Base-by-base conservation (phyloP, 2,329 filamentous ascomycete genomes). In the Fusarium sp. region DNA sequence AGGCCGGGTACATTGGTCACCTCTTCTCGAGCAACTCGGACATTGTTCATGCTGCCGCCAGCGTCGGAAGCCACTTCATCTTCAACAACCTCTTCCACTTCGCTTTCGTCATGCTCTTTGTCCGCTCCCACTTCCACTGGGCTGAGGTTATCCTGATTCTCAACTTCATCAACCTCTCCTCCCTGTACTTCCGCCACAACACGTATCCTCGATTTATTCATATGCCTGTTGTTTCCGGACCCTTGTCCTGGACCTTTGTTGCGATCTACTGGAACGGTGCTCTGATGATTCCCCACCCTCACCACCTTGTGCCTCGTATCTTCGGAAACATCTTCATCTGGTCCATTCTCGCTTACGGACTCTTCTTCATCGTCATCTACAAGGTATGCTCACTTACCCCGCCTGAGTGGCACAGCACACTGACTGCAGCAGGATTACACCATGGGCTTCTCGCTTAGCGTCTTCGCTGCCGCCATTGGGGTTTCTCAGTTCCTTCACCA, bases 181-280 rank as follows among this genome's bases (percentile, higher is more conserved):
- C 87, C 37, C 87, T 94, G 32, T 97, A 97, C 83, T 94, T 95
- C 87, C 89, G 91, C 67, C 91, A 97, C 82, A 86, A 87, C 21
- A 87, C 87, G 0, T 90, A 91, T 57, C 89, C 92, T 6, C 86
- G 89, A 64, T 89, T 92, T 75, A 92, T 97, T 72, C 93, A 97
- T 80, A 82, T 90, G 13, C 89, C 93, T 8, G 89, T 90, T 46
- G 89, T 94, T 23, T 90, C 91, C 18, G 92, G 90, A 0, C 94
- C 94, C 8, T 84, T 97, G 72, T 92, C 81, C 16, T 97, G 93
- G 92, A 94, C 91, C 16, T 92, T 96, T 76, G 89, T 95, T 16
- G 92, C 92, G 30, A 85, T 97, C 55, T 95, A 94, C 84, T 97
- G 93, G 93, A 93, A 93, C 73, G 94, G 94, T 11, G 93, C 94